phyloP scores from a whole-genome alignment of 1,284 basidiomycete species.

The Tetrapyrgos nigripes region DNA sequence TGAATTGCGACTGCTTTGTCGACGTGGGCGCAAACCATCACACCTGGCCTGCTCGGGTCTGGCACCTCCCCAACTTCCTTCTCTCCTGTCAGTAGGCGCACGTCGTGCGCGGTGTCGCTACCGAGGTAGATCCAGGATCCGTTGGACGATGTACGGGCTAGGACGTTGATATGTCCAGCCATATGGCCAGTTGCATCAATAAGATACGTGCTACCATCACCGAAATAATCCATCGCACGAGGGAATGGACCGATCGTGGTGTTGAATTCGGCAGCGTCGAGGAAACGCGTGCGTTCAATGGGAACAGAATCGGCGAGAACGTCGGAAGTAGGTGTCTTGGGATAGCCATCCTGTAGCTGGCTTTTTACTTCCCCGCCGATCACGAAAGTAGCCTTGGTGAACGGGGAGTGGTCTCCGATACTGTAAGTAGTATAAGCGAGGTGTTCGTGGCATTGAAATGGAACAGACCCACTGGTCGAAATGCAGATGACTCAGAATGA shows the following conservation, averaged over 20 bases:
- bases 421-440: too few species aligned
- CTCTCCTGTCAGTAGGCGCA: conserved; percentile 53
- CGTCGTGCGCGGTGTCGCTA: conserved; percentile 61
- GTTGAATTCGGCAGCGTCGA: conserved; percentile 34
- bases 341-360: conserved; percentile 46
- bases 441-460: background rate
- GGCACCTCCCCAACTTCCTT: conserved; percentile 42
- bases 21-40: conserved; percentile 46
- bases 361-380: conserved; percentile 45
- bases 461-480: conserved; percentile 32
- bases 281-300: conserved; percentile 44
- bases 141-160: conserved; percentile 59
- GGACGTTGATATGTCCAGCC: conserved; percentile 56
- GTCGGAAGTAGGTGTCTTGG: conserved; percentile 40
- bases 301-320: conserved; percentile 47
- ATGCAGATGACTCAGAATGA: conserved; percentile 59
- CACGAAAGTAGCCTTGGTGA: conserved; percentile 52
- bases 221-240: conserved; percentile 55
- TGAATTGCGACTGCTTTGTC: conserved; percentile 48
- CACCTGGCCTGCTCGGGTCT: conserved; percentile 11
- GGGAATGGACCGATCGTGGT: conserved; percentile 55
- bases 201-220: conserved; percentile 62
- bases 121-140: conserved; percentile 64
- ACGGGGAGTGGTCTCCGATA: conserved; percentile 51
- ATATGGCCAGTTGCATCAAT: conserved; percentile 63